Base-by-base conservation (phyloP, 2,329 filamentous ascomycete species). In the Botryotinia convoluta region DNA sequence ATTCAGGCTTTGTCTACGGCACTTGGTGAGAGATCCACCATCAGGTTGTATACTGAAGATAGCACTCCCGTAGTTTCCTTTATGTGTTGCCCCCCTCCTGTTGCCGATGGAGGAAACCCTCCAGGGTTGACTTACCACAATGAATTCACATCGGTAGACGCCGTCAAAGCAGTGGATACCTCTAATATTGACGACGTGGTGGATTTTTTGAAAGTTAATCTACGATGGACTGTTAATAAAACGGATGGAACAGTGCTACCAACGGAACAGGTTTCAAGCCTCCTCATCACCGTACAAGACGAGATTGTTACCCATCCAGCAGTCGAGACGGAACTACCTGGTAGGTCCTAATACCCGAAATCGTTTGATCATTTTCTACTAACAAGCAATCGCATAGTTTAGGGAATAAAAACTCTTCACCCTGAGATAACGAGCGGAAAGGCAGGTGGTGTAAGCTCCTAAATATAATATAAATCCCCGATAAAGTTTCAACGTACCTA, bases 151-250 rank as follows among this genome's bases (percentile, higher is more conserved):
- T 69, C 80, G 37, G 64, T 51, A 6, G 14, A 65, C 29, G 72
- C 42, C 16, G 44, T 79, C 14, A 72, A 60, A 39, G 62, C 35
- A 20, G 67, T 72, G 44, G 72, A 77, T 60, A 59, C 48, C 2
- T 60, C 72, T 39, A 71, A 79, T 69, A 60, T 74, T 20, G 14
- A 60, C 2, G 72, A 37, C 14, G 73, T 77, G 35, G 74, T 61
- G 9, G 20, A 67, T 32, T 79, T 69, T 48, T 65, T 81, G 70
- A 75, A 75, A 69, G 45, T 73, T 26, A 75, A 76, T 69, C 57
- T 80, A 54, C 45, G 77, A 8, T 80, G 79, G 78, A 71, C 72
- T 29, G 74, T 79, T 26, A 76, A 80, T 35, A 77, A 76, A 54
- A 48, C 29, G 12, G 39, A 69, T 57, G 71, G 65, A 6, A 63